Conservation (phyloP, 768 basidiomycete species). For the Tulasnella sp. region DNA sequence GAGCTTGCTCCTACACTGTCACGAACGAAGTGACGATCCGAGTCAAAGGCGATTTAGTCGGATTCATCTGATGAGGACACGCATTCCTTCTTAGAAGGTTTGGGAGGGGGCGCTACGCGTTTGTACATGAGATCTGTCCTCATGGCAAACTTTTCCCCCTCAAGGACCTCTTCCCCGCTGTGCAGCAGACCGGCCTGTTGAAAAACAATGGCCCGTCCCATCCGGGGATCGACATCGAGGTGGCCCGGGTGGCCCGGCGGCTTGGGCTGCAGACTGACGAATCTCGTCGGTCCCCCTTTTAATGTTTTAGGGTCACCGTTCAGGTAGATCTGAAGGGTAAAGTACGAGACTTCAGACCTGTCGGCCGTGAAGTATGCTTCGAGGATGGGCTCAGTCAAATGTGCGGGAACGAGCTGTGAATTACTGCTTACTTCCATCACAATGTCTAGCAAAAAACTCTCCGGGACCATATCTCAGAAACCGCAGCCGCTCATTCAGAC, state of each 20-base stretch:
- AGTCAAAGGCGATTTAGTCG: no score
- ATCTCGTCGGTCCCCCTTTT: slow-evolving; percentile 30
- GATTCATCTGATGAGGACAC: no score
- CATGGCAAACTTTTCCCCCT: slow-evolving; percentile 28
- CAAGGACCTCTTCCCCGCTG: slow-evolving; percentile 26
- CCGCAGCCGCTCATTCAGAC: slow-evolving; percentile 27
- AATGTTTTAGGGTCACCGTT: slow-evolving; percentile 26
- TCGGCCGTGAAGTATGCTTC: slow-evolving; percentile 19
- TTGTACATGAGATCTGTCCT: slow-evolving; percentile 30
- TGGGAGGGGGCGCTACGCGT: not conserved
- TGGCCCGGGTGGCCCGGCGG: not conserved
- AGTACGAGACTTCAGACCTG: slow-evolving; percentile 29
- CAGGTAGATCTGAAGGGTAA: slow-evolving; percentile 30
- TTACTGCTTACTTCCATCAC: slow-evolving; percentile 13
- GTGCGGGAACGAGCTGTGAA: no score
- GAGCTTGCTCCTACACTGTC: no score
- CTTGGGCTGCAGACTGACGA: slow-evolving; percentile 3
- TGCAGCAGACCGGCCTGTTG: slow-evolving; percentile 28
- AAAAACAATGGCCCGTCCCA: slow-evolving; percentile 29
- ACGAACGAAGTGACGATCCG: no score
- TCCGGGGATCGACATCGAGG: slow-evolving; percentile 28
- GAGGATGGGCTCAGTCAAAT: not conserved
- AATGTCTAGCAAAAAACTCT: slow-evolving; percentile 29
- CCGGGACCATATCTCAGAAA: slow-evolving; percentile 30
- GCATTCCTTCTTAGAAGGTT: no score